These are phyloP conservation scores for Clarireedia hainanense DNA, from an alignment of 2,329 filamentous ascomycete species.

Conservation along the genomic window DNA sequence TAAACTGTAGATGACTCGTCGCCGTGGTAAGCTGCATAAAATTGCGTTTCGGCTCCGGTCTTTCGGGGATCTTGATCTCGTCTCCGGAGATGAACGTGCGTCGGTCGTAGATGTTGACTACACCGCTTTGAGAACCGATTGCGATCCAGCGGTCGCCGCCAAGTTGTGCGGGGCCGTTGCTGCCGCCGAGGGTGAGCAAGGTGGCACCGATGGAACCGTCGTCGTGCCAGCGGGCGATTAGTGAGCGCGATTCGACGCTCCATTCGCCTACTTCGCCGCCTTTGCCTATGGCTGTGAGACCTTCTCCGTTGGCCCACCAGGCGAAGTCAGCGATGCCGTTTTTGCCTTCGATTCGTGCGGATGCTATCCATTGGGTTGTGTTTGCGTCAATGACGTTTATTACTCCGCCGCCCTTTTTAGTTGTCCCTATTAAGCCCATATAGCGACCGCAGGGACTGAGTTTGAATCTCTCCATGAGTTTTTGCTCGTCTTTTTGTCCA, in stretches of 20 bases:
- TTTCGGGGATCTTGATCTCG: slow-evolving; percentile 48
- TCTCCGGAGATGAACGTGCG: slow-evolving; percentile 32
- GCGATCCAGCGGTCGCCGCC: slow-evolving; percentile 86
- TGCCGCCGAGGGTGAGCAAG: slow-evolving; percentile 69
- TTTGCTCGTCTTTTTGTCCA: slow-evolving; percentile 73
- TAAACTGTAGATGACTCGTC: slow-evolving; percentile 71
- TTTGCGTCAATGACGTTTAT: slow-evolving; percentile 75
- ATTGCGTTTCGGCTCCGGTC: slow-evolving; percentile 62
- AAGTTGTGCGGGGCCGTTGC: slow-evolving; percentile 46
- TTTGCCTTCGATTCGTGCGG: slow-evolving; percentile 72
- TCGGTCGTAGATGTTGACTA: slow-evolving; percentile 91
- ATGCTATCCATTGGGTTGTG: slow-evolving; percentile 81
- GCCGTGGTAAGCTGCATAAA: slow-evolving; percentile 86
- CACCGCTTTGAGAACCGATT: slow-evolving; percentile 76
- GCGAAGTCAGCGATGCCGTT: slow-evolving; percentile 84
- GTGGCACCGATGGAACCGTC: slow-evolving; percentile 84
- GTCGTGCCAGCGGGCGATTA: slow-evolving; percentile 79
- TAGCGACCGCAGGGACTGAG: slow-evolving; percentile 80
- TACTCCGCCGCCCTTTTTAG: slow-evolving; percentile 77
- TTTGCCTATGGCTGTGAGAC: slow-evolving; percentile 74
- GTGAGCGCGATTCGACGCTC: slow-evolving; percentile 58
- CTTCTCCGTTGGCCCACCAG: slow-evolving; percentile 84
- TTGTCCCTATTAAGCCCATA: slow-evolving; percentile 74
- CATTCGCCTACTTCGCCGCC: slow-evolving; percentile 90
- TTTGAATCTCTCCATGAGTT: slow-evolving; percentile 84